phyloP scores from a whole-genome alignment of 441 rosid genomes.

The Lepidium campestre region DNA sequence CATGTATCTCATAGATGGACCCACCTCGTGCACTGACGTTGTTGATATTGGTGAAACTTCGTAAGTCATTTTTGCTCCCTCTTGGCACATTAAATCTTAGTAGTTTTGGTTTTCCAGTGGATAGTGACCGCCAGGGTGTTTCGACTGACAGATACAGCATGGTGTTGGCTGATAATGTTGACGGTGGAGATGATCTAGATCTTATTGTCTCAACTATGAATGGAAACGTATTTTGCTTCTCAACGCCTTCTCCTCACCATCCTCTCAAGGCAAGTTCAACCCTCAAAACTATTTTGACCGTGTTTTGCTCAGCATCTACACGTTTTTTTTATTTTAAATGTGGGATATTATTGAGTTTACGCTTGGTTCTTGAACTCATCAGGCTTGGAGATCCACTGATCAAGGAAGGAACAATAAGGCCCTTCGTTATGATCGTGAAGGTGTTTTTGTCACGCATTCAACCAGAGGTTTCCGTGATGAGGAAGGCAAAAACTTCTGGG shows the following conservation, averaged over 20 bases:
- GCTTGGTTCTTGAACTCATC: constrained; percentile 31
- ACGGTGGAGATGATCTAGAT: constrained; percentile 99
- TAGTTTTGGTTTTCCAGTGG: constrained; percentile 1
- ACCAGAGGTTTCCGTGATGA: constrained; percentile 96
- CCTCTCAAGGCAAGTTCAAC: constrained; percentile 77
- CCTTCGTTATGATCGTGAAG: constrained; percentile 67
- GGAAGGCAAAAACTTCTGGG: constrained; percentile 97
- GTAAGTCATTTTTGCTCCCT: constrained; percentile 45
- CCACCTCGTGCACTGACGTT: constrained; percentile 94
- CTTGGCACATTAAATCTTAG: not conserved
- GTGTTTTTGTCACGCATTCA: constrained; percentile 70
- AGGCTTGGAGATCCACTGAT: constrained; percentile 92
- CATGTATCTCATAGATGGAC: constrained; percentile 95
- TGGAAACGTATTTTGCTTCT: constrained; percentile 98
- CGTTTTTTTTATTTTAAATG: not conserved
- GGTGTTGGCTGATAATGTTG: constrained; percentile 98
- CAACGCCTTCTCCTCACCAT: constrained; percentile 93
- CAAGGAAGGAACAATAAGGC: constrained; percentile 96
- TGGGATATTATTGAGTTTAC: not conserved
- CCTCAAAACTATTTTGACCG: not conserved
- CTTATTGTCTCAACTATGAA: constrained; percentile 97
- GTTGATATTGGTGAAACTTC: constrained; percentile 99
- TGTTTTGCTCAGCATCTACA: not conserved
- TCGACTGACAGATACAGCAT: constrained; percentile 72
- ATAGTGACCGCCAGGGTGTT: constrained; percentile 5